Percentiles rank a stretch among this genome's conserved stretches.
These are phyloP conservation scores for Gyromitra esculenta DNA, from an alignment of 2,329 filamentous ascomycete genomes.

Conservation along the genomic window DNA sequence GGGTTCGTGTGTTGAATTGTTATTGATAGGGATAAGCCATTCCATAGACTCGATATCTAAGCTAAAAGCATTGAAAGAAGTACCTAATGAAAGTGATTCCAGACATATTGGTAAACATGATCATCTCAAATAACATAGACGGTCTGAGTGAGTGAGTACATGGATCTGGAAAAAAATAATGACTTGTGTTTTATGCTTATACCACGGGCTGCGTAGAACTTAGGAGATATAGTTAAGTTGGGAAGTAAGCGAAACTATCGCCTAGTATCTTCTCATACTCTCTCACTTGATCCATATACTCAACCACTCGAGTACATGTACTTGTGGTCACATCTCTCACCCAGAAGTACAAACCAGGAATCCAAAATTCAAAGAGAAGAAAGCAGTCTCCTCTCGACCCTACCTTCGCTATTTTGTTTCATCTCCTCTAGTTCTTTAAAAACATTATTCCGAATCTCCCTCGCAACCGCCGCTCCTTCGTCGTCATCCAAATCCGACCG, in stretches of 20 bases:
- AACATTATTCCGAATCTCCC: constrained; percentile 65
- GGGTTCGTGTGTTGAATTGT: neutral
- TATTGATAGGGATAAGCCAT: neutral
- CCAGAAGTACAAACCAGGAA: neutral
- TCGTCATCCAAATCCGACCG: constrained; percentile 80
- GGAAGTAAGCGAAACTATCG: no score
- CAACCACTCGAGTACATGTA: neutral
- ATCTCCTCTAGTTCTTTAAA: constrained; percentile 63
- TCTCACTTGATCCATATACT: neutral
- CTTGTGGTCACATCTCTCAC: neutral
- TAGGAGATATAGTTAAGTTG: no score
- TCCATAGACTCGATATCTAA: neutral
- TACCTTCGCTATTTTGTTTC: constrained; percentile 46
- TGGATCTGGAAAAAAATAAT: no score
- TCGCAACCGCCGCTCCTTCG: constrained; percentile 72
- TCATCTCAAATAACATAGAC: no score
- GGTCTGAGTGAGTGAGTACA: no score
- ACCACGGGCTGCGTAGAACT: no score
- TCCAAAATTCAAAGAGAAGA: constrained; percentile 17
- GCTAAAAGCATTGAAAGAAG: no score
- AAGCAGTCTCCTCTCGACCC: constrained; percentile 33
- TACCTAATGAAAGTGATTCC: no score
- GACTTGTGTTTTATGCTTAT: no score
- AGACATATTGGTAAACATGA: no score
- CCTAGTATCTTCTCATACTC: neutral